Conservation (phyloP, 1,139 yeast genomes). For the Casaregolazyma lundiana region DNA sequence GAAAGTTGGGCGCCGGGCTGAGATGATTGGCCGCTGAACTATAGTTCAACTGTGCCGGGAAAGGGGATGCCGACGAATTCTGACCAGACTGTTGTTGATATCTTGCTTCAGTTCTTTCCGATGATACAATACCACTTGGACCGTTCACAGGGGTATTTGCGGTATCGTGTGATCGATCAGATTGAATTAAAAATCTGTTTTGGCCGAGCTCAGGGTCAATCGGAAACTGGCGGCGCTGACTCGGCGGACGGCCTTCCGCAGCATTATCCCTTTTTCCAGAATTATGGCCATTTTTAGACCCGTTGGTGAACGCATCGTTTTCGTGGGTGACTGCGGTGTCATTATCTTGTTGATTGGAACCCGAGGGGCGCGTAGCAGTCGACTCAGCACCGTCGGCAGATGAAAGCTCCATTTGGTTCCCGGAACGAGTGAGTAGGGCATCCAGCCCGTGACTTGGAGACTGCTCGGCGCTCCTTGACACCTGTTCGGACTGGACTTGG, state of each 20-base stretch:
- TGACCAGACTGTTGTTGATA: conserved; percentile 1
- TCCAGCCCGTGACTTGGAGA: neutral
- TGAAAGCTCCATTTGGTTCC: neutral
- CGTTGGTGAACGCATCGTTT: neutral
- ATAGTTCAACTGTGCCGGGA: neutral
- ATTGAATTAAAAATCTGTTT: conserved; percentile 1
- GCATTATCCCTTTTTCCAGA: neutral
- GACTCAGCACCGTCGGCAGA: neutral
- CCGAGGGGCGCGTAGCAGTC: neutral
- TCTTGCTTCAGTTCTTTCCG: conserved; percentile 1
- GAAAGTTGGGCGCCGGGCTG: conserved; percentile 1
- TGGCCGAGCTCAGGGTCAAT: conserved; percentile 9
- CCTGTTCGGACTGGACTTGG: neutral
- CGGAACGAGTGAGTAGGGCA: neutral
- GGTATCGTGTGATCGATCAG: neutral
- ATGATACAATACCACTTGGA: neutral
- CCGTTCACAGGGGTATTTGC: neutral
- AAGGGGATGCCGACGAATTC: neutral
- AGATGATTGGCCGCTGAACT: neutral
- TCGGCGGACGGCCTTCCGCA: neutral
- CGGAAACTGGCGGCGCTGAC: neutral
- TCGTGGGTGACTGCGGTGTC: neutral
- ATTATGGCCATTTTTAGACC: neutral
- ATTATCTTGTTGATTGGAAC: neutral
- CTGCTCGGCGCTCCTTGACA: neutral